Evolutionary conservation across 2,329 filamentous ascomycete species (phyloP), one percentile per base, ranked within the genome.

Genomic region (Stagonosporopsis chrysanthemi): DNA sequence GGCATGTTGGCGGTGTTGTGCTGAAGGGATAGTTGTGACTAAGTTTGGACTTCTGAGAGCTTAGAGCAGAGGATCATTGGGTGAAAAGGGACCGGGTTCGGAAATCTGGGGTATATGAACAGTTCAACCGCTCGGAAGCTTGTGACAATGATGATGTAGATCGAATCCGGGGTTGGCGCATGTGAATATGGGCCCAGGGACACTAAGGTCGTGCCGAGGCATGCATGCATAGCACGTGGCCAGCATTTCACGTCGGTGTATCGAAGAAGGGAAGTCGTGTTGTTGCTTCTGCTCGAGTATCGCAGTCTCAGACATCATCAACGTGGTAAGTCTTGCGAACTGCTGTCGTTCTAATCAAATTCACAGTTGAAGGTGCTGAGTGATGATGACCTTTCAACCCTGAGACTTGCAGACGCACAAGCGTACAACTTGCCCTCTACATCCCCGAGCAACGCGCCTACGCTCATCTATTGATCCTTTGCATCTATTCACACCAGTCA

Each of bases 1-100:
- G 72, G 67, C 72, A 75, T 75, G 36, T 31, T 71, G 61, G 55
- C 47, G 65, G 41, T 52, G 39, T 43, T 58, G 41, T 24, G 19
- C 35, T 53, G 23, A 11, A 33, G 22, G 9, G 14, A 26, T 15
- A 26, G 14, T 17, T 29, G 2, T 28, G n/a, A 29, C 15, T 36
- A 26, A 11, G 19, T n/a, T 23, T 6, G n/a, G 2, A 26, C 14
- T 17, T 7, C 2, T n/a, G 15, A 28, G 29, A 15, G 9, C 14
- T 6, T 5, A n/a, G 6, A 12, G n/a, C 23, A 39, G 19, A 3
- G 4, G 22, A 31, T 35, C 53, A 26, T 44, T 52, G 43, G 51
- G 45, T 8, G 41, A 33, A 44, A 28, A 49, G 33, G 14, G 28
- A 3, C 17, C 41, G 28, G 22, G 22, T 36, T 53, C 42, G 44